Base-by-base conservation (phyloP, 306 rosid genomes). In the Myrica gale region DNA sequence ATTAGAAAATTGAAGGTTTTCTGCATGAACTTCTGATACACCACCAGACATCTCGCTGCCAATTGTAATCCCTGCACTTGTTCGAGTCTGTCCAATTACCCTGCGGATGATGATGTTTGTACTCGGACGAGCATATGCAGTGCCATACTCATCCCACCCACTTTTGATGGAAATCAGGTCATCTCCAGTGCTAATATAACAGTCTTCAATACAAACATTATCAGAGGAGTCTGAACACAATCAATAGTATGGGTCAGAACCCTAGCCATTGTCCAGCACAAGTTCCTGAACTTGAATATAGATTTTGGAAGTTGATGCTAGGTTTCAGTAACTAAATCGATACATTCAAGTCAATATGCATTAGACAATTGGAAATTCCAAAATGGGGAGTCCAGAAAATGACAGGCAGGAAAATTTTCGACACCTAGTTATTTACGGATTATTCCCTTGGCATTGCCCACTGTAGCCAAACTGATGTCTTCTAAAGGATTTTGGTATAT, bases 1-100 rank as follows among this genome's bases (percentile, higher is more conserved):
- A 80, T 84, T 82, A 11, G 56, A 82, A 74, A 89, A 79, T 2
- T 78, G 87, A 80, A 91, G 85, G 51, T 86, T 81, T 76, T 88
- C 88, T 15, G 80, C 97, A 78, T 63, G 87, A 73, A 91, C 91
- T 46, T 89, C 79, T 32, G 94, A 89, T 54, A 91, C 87, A 43
- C 95, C 97, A 20, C 97, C 97, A 3, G 92, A 91, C 97, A 91
- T 91, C 84, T 91, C 97, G 19, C 97, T 91, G 76, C 97, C 97
- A 10, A 91, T 89, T 8, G 97, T 83, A 16, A 91, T 89, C 46
- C 94, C 94, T 56, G 97, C 89, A 26, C 92, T 87, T 45, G 76
- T 72, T 74, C 23, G 76, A 62, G 91, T 81, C 82, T 45, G 78
- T 15, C 97, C 91, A 1, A 74, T 44, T 9, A 91, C 84, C 81